Percentiles rank a stretch among this genome's conserved stretches.
These are phyloP conservation scores for Mortierella sp. DNA, from an alignment of 371 early-diverging fungal species.

Conservation along the genomic window DNA sequence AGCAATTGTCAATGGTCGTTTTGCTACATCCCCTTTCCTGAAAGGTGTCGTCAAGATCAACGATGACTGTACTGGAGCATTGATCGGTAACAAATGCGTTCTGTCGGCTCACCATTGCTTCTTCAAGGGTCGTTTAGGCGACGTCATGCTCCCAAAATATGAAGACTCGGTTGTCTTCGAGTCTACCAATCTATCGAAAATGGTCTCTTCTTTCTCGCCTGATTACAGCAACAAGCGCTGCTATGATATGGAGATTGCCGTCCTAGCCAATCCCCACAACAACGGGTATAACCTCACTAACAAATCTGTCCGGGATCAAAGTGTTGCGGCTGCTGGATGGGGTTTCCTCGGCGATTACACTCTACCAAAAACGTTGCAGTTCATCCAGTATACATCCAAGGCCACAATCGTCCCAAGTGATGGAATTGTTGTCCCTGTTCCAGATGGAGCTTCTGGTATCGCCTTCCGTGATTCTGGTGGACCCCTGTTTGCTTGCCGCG, in stretches of 20 bases:
- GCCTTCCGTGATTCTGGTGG: conserved; percentile 23
- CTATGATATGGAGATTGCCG: conserved; percentile 21
- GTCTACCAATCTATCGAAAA: not conserved
- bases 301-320: not conserved
- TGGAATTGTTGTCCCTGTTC: conserved; percentile 9
- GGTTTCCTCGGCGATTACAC: conserved; percentile 13
- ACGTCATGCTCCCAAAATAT: conserved; percentile 14
- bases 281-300: conserved; percentile 12
- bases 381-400: conserved; percentile 5
- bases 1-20: conserved; percentile 19
- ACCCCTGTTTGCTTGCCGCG: conserved; percentile 13
- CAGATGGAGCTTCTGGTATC: conserved; percentile 15
- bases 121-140: not conserved
- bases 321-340: conserved; percentile 11
- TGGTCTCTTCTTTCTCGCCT: not conserved
- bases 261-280: conserved; percentile 11
- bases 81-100: conserved; percentile 21
- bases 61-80: conserved; percentile 16
- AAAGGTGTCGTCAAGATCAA: conserved; percentile 11
- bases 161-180: conserved; percentile 10
- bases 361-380: conserved; percentile 7
- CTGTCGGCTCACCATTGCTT: conserved; percentile 17
- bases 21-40: conserved; percentile 10
- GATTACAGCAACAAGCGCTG: conserved; percentile 8
- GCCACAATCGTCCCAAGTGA: not conserved